Conservation (phyloP, 2,329 filamentous ascomycete genomes). For the Exutisphaerella laricina region DNA sequence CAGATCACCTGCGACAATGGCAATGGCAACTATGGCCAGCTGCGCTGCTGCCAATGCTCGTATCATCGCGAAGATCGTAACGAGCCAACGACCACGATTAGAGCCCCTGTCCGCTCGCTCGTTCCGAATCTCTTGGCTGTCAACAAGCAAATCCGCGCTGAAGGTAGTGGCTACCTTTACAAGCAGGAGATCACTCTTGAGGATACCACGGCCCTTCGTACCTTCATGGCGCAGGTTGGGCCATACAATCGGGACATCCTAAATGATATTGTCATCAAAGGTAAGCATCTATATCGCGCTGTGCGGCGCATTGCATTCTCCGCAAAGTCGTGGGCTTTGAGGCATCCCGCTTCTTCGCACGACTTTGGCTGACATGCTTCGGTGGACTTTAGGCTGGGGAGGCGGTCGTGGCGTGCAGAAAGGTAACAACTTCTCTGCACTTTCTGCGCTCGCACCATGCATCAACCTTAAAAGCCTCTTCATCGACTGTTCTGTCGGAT, state of each 20-base stretch:
- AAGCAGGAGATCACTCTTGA: conserved; percentile 24
- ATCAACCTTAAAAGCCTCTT: conserved; percentile 23
- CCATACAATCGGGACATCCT: conserved; percentile 21
- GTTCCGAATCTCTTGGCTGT: conserved; percentile 27
- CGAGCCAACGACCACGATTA: background rate
- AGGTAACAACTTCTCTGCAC: conserved; percentile 21
- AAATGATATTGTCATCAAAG: conserved; percentile 19
- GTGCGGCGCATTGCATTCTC: background rate
- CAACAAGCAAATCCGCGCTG: conserved; percentile 27
- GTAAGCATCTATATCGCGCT: conserved; percentile 20
- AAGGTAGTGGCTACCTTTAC: conserved; percentile 28
- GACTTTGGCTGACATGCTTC: no score
- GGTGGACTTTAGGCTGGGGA: no score
- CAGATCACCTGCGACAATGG: conserved; percentile 3
- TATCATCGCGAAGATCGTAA: background rate
- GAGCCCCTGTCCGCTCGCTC: conserved; percentile 6
- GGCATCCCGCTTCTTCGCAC: no score
- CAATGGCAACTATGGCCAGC: conserved; percentile 12
- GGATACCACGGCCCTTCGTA: conserved; percentile 22
- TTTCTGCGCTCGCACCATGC: conserved; percentile 26
- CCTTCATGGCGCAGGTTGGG: conserved; percentile 27
- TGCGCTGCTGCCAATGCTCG: conserved; percentile 2
- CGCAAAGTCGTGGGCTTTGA: background rate
- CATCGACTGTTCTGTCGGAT: conserved; percentile 22
- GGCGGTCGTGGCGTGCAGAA: conserved; percentile 7